Evolutionary conservation across 805 yeast species (phyloP), one percentile per base, ranked within the genome.

Genomic region (Suhomyces faveliae): DNA sequence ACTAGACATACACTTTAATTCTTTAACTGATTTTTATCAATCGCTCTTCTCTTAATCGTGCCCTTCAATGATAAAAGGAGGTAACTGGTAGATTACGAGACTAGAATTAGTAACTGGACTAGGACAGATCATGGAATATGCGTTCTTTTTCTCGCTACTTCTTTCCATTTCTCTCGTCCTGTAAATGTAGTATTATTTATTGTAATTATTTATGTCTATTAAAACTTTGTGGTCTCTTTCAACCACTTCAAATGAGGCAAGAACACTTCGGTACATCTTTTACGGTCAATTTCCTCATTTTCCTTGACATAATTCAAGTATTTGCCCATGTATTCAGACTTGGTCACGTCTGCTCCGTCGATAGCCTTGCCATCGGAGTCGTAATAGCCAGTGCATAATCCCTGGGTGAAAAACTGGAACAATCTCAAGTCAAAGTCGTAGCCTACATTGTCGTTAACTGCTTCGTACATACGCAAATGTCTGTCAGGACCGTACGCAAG

Each of bases 241-340:
- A 73, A 61, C 77, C 77, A 73, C 48, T 62, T 57, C 57, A 72
- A 58, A 53, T 73, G 78, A 0, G 77, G 76, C 23, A 73, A 56
- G 48, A 68, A 73, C 5, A 71, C 67, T 17, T 67, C 62, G 5
- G 53, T 50, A 52, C 78, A 73, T 44, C 73, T 46, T 29, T 60
- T 48, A 9, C 43, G 51, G 45, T 69, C 59, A 2, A 24, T 40
- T 5, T 57, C 66, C 42, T 48, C 53, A 33, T 66, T 70, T 1
- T 35, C 40, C 2, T 42, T 46, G 4, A 71, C 62, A 47, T 66
- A 71, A 8, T 22, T 21, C 40, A 71, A 57, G 47, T 61, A 68
- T 19, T 55, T 48, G 5, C 73, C 74, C 62, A 72, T 68, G 55
- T 62, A 71, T 45, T 66, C 68, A 5, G 53, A 52, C 35, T 45